These are phyloP conservation scores for Fusarium coicis DNA, from an alignment of 2,329 filamentous ascomycete species.

Conservation along the genomic window DNA sequence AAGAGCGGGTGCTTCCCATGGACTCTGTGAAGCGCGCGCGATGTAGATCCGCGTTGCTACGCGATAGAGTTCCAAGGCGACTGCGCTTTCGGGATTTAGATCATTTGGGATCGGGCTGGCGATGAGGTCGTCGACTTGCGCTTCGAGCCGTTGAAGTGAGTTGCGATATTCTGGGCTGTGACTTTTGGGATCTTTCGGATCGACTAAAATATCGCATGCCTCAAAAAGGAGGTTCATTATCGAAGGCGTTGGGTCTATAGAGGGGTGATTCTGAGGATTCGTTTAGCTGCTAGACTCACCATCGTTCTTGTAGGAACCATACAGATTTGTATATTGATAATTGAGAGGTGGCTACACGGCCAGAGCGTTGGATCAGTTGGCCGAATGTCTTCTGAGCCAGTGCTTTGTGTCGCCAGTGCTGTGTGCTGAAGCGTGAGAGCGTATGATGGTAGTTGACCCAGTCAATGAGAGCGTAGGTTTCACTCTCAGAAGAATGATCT, in stretches of 20 bases:
- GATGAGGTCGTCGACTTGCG: background rate
- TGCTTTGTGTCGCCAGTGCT: slow-evolving; percentile 26
- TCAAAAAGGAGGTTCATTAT: slow-evolving; percentile 34
- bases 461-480: slow-evolving; percentile 17
- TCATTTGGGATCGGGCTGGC: background rate
- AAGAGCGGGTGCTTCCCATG: slow-evolving; percentile 28
- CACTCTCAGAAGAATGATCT: background rate
- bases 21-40: slow-evolving; percentile 36
- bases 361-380: accelerated
- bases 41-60: slow-evolving; percentile 33
- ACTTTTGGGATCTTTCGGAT: slow-evolving; percentile 24
- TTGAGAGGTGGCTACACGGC: background rate
- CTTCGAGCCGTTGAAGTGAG: slow-evolving; percentile 17
- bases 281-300: background rate
- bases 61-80: slow-evolving; percentile 21
- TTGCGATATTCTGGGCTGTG: slow-evolving; percentile 7
- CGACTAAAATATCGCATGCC: slow-evolving; percentile 11
- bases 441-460: slow-evolving; percentile 38
- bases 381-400: accelerated
- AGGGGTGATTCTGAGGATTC: background rate
- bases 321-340: slow-evolving; percentile 13
- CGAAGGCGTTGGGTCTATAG: slow-evolving; percentile 13
- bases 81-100: background rate
- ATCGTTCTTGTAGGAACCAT: accelerated
- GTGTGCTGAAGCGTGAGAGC: slow-evolving; percentile 31